Conservation (phyloP, 768 basidiomycete species). For the Mrakia gelida region DNA sequence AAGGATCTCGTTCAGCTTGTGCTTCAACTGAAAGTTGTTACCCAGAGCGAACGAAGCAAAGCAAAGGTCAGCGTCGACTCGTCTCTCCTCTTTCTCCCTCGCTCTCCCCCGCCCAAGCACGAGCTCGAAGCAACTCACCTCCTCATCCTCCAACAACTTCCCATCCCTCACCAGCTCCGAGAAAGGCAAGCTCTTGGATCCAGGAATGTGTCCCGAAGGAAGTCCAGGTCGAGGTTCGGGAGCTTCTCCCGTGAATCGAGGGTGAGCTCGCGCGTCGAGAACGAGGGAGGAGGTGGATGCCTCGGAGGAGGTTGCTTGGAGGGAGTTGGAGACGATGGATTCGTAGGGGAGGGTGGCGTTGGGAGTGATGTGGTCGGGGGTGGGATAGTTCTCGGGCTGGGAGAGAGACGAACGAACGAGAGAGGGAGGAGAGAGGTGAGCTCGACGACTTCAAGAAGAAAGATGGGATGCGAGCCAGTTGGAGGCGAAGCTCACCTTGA, state of each 20-base stretch:
- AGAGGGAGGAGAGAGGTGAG: conserved; percentile 1
- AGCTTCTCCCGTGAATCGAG: conserved; percentile 74
- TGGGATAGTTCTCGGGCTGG: conserved; percentile 46
- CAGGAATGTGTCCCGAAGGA: conserved; percentile 86
- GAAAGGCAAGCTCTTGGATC: conserved; percentile 81
- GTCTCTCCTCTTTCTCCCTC: not conserved
- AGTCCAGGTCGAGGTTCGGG: conserved; percentile 86
- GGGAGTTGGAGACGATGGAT: conserved; percentile 57
- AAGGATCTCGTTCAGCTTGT: conserved; percentile 5
- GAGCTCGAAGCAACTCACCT: not conserved
- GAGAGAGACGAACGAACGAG: conserved; percentile 50
- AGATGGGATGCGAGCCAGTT: not conserved
- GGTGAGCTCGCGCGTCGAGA: conserved; percentile 80
- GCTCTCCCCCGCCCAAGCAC: not conserved
- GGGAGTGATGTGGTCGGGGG: not conserved
- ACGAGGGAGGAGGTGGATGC: conserved; percentile 57
- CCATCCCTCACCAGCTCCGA: conserved; percentile 33
- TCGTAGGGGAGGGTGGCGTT: conserved; percentile 18
- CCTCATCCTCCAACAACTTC: conserved; percentile 14
- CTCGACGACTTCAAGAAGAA: conserved; percentile 8
- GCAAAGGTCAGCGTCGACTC: not conserved
- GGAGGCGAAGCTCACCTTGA: conserved; percentile 25
- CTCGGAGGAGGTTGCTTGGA: conserved; percentile 32
- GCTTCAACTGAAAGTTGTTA: conserved; percentile 5
- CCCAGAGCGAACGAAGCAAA: not conserved